Percentiles rank a stretch among this genome's conserved stretches.
Evolutionary conservation across 495 filamentous ascomycete species (phyloP).

Genomic region (Trichoderma parareesei): DNA sequence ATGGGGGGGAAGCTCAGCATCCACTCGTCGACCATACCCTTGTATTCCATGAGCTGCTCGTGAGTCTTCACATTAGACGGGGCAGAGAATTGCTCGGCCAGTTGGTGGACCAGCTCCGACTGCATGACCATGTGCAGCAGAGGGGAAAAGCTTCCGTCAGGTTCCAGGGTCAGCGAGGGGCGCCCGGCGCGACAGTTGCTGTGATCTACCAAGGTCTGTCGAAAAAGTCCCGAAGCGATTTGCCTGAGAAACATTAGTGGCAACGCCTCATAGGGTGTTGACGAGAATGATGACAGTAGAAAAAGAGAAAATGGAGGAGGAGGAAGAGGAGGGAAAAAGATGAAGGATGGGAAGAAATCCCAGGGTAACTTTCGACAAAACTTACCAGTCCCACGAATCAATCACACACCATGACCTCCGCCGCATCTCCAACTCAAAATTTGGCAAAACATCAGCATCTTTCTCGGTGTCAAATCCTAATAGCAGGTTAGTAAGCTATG

Average conservation of each 20-base stretch:
- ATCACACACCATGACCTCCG: constrained; percentile 36
- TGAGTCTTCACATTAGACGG: not conserved
- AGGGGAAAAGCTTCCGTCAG: constrained; percentile 27
- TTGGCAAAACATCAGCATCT: constrained; percentile 27
- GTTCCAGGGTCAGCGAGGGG: constrained; percentile 32
- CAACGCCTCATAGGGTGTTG: not conserved
- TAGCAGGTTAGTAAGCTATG: not conserved
- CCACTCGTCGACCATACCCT: constrained; percentile 31
- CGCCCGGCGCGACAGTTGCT: constrained; percentile 26
- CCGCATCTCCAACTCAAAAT: constrained; percentile 38
- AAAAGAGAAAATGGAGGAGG: not conserved
- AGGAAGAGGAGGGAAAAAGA: no score
- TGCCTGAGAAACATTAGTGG: constrained; percentile 21
- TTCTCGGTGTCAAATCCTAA: constrained; percentile 40
- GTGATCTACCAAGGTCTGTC: constrained; percentile 31
- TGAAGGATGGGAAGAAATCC: no score
- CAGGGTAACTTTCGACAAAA: not conserved
- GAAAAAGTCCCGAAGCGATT: constrained; percentile 29
- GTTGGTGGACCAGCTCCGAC: constrained; percentile 25
- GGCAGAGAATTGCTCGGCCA: constrained; percentile 16
- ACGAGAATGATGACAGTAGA: not conserved
- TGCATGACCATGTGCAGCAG: constrained; percentile 36
- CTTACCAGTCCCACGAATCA: constrained; percentile 34
- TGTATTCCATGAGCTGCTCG: not conserved
- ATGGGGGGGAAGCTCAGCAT: constrained; percentile 33